A percentile compares a stretch with the other conserved stretches of the same genome.
Evolutionary conservation across 148 eudicot genomes (phyloP).

Genomic region (Fagopyrum homotropicum): DNA sequence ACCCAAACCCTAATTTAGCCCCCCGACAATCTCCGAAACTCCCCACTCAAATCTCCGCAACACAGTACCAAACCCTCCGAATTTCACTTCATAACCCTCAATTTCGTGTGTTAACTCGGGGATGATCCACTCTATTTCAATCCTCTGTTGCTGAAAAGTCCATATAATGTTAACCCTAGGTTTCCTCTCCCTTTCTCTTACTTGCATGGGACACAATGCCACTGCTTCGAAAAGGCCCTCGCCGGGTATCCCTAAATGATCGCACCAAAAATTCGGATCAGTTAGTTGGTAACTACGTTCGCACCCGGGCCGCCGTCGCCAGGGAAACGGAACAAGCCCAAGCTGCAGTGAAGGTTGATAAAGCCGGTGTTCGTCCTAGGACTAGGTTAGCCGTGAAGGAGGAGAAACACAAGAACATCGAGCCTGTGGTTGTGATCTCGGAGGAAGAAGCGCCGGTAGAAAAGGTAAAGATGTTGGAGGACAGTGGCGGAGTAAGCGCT

Average conservation of each 20-base stretch:
- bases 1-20: conserved; percentile 10
- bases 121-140: conserved; percentile 3
- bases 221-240: conserved; percentile 4
- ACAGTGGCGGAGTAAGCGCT: conserved; percentile 72
- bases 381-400: conserved; percentile 18
- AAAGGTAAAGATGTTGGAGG: conserved; percentile 41
- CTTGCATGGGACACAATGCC: conserved; percentile 20
- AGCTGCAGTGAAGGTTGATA: neutral
- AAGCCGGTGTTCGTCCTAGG: conserved; percentile 10
- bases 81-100: neutral
- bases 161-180: conserved; percentile 8
- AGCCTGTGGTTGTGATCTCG: conserved; percentile 20
- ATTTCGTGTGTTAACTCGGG: neutral
- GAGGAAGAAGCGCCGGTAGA: conserved; percentile 11
- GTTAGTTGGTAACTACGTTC: conserved; percentile 15
- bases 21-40: neutral
- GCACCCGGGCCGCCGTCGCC: conserved; percentile 18
- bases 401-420: conserved; percentile 12
- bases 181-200: neutral
- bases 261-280: conserved; percentile 11
- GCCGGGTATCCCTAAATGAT: conserved; percentile 7
- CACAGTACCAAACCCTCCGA: neutral
- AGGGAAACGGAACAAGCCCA: conserved; percentile 14
- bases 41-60: neutral
- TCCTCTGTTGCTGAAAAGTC: neutral